Conservation (phyloP, 495 filamentous ascomycete genomes). For the Copromyces sp. region DNA sequence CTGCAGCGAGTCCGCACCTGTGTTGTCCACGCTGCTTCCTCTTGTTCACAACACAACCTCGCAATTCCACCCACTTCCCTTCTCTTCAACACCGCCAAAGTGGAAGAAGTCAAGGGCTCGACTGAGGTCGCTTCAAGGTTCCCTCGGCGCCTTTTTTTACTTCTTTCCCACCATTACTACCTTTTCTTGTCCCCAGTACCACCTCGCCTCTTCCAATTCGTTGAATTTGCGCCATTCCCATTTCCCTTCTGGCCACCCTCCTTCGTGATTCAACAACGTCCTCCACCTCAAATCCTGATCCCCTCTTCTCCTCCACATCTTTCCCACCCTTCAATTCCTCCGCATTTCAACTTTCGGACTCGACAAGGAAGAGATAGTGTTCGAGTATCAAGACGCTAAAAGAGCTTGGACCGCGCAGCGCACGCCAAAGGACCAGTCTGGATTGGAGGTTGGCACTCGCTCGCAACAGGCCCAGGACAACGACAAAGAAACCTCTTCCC, state of each 20-base stretch:
- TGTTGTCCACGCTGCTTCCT: neutral
- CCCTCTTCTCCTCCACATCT: neutral
- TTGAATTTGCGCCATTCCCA: neutral
- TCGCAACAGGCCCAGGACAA: neutral
- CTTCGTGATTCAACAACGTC: neutral
- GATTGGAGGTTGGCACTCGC: neutral
- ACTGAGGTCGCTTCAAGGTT: neutral
- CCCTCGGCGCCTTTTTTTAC: neutral
- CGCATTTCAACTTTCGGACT: neutral
- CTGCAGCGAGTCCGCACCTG: neutral
- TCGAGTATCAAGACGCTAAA: neutral
- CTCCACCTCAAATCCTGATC: neutral
- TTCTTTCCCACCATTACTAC: neutral
- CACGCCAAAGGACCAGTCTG: neutral
- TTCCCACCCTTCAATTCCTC: neutral
- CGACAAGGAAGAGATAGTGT: neutral
- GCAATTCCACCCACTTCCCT: neutral
- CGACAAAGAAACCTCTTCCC: neutral
- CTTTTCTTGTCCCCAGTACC: neutral
- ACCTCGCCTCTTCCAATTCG: neutral
- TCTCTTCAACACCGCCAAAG: neutral
- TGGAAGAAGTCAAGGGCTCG: neutral
- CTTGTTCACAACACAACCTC: neutral
- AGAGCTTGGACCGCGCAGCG: neutral
- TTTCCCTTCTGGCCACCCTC: neutral